These are phyloP conservation scores for Leccinum pachyderme DNA, from an alignment of 1,284 basidiomycete genomes.

Conservation along the genomic window DNA sequence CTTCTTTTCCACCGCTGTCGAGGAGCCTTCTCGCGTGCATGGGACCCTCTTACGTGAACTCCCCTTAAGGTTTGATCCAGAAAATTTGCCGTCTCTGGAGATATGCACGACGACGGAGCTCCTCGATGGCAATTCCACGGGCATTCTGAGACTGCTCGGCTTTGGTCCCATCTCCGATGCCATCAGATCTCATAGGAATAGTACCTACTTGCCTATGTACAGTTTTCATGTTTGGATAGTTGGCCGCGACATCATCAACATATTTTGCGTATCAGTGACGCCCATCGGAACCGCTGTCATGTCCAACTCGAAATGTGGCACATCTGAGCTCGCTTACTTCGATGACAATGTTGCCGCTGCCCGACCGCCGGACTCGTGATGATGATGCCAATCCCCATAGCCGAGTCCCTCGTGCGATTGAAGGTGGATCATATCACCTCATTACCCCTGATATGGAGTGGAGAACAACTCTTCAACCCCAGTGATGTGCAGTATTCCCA, in stretches of 20 bases:
- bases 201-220: neutral
- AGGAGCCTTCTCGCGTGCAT: constrained; percentile 2
- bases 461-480: neutral
- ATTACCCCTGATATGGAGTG: constrained; percentile 6
- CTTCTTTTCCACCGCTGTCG: constrained; percentile 10
- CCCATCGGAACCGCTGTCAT: constrained; percentile 2
- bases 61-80: constrained; percentile 16
- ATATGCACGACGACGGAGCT: constrained; percentile 4
- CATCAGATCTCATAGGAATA: constrained; percentile 3
- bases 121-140: constrained; percentile 7
- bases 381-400: constrained; percentile 3
- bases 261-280: neutral
- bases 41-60: constrained; percentile 19
- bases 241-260: no score
- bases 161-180: constrained; percentile 24
- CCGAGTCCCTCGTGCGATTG: neutral
- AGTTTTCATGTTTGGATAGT: neutral
- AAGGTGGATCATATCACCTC: constrained; percentile 6
- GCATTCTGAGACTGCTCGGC: constrained; percentile 9
- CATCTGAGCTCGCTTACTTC: constrained; percentile 15
- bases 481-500: neutral
- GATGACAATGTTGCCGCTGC: constrained; percentile 1
- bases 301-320: constrained; percentile 14
- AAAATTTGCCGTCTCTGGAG: constrained; percentile 1
- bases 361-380: constrained; percentile 7